phyloP scores from a whole-genome alignment of 2,329 filamentous ascomycete genomes.

The Colletotrichum sp. region DNA sequence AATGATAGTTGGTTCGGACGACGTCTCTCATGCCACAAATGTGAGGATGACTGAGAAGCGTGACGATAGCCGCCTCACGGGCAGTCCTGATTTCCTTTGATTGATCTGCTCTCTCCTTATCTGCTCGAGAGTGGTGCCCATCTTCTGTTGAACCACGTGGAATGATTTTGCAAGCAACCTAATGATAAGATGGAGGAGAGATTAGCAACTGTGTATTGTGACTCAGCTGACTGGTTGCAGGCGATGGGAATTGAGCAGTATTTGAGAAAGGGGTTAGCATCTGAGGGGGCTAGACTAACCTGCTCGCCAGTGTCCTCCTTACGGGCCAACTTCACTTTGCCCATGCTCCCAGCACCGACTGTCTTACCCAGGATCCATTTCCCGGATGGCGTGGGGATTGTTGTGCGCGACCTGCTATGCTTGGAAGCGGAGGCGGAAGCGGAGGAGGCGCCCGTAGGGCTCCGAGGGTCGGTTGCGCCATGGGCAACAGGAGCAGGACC shows the following conservation, averaged over 20 bases:
- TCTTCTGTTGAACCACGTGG: constrained; percentile 90
- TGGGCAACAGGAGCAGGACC: constrained; percentile 56
- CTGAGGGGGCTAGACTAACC: constrained; percentile 57
- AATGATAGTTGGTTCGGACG: constrained; percentile 94
- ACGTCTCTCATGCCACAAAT: constrained; percentile 97
- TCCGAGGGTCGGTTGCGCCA: constrained; percentile 49
- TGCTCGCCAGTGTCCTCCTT: constrained; percentile 91
- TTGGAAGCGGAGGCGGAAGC: constrained; percentile 45
- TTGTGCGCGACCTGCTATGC: constrained; percentile 70
- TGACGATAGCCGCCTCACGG: constrained; percentile 94
- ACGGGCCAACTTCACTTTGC: constrained; percentile 94
- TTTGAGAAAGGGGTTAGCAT: not conserved
- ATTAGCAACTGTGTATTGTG: not conserved
- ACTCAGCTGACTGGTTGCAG: not conserved
- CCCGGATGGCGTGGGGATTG: constrained; percentile 87
- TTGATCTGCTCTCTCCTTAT: constrained; percentile 90
- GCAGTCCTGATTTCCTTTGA: constrained; percentile 96
- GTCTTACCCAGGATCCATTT: constrained; percentile 97
- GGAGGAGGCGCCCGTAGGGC: constrained; percentile 27
- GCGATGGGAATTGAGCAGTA: not conserved
- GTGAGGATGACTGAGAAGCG: constrained; percentile 90
- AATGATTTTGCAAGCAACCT: constrained; percentile 98
- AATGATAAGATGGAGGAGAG: not conserved
- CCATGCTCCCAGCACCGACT: constrained; percentile 97
- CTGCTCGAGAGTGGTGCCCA: constrained; percentile 70